Conservation (phyloP, 2,329 filamentous ascomycete species). For the Penicillium freii region DNA sequence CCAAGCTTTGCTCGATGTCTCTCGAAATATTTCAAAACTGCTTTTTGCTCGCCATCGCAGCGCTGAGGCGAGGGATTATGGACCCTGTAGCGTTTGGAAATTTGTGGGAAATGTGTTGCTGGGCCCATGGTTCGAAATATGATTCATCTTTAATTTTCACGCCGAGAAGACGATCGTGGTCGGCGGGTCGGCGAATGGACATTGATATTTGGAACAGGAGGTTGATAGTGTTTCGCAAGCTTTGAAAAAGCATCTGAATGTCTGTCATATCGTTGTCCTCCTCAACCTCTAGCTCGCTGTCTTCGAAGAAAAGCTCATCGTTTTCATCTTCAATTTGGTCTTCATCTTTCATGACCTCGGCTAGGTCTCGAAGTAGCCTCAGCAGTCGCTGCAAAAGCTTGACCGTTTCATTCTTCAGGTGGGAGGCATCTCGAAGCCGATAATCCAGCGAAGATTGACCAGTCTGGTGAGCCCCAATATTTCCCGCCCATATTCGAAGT, state of each 20-base stretch:
- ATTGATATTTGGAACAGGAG: slow-evolving; percentile 39
- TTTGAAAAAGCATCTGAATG: slow-evolving; percentile 18
- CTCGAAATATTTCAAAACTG: not conserved
- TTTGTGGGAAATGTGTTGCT: not conserved
- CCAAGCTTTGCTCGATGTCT: not conserved
- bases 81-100: not conserved
- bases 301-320: not conserved
- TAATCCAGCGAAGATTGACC: slow-evolving; percentile 32
- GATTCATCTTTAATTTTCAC: not conserved
- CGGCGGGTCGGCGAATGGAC: slow-evolving; percentile 39
- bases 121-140: not conserved
- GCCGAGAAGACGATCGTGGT: slow-evolving; percentile 31
- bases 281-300: too few species aligned
- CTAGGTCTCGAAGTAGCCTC: slow-evolving; percentile 12
- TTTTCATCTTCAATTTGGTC: not conserved
- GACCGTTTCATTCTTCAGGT: slow-evolving; percentile 12
- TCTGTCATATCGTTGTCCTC: slow-evolving; percentile 2
- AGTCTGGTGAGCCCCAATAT: slow-evolving; percentile 32
- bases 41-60: not conserved
- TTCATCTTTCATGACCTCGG: slow-evolving; percentile 5
- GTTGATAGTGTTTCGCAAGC: slow-evolving; percentile 27
- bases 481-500: slow-evolving; percentile 29
- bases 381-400: not conserved
- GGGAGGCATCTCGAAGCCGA: slow-evolving; percentile 29
- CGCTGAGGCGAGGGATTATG: not conserved